phyloP scores from a whole-genome alignment of 352 stramenopile species.

The Globisporangium middletonii region DNA sequence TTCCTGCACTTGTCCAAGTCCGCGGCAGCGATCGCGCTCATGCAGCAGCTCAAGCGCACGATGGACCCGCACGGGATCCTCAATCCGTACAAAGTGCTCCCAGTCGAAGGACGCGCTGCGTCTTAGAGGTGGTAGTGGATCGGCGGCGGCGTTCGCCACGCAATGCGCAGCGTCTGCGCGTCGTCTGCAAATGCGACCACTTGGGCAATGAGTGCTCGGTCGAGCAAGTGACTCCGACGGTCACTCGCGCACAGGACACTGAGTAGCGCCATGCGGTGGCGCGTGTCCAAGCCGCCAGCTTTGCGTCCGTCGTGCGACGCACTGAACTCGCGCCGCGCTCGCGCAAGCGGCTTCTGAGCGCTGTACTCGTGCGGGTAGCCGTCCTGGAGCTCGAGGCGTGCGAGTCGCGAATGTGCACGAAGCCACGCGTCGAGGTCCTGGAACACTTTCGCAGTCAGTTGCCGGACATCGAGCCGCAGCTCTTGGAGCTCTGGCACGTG shows the following conservation, averaged over 20 bases:
- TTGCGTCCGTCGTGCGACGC: not conserved
- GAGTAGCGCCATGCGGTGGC: not conserved
- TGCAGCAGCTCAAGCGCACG: too few species aligned
- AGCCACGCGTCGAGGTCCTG: not conserved
- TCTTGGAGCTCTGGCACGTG: not conserved
- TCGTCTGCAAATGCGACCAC: not conserved
- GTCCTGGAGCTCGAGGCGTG: not conserved
- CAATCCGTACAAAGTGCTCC: conserved; percentile 95
- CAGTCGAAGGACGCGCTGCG: not conserved
- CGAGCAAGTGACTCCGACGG: not conserved
- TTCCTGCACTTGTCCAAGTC: conserved; percentile 28
- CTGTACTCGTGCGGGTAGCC: not conserved
- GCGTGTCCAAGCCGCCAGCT: not conserved
- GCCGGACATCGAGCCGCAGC: not conserved
- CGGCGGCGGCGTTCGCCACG: not conserved
- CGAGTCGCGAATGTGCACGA: not conserved
- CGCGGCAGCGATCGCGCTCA: too few species aligned
- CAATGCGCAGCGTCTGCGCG: not conserved
- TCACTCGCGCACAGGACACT: not conserved
- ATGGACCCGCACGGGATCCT: conserved; percentile 87
- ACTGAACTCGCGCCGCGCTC: not conserved
- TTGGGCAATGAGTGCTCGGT: not conserved
- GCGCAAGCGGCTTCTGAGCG: not conserved
- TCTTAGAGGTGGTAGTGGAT: not conserved
- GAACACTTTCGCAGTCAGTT: not conserved